phyloP scores from a whole-genome alignment of 2,329 filamentous ascomycete species.

The Hortaea werneckii region DNA sequence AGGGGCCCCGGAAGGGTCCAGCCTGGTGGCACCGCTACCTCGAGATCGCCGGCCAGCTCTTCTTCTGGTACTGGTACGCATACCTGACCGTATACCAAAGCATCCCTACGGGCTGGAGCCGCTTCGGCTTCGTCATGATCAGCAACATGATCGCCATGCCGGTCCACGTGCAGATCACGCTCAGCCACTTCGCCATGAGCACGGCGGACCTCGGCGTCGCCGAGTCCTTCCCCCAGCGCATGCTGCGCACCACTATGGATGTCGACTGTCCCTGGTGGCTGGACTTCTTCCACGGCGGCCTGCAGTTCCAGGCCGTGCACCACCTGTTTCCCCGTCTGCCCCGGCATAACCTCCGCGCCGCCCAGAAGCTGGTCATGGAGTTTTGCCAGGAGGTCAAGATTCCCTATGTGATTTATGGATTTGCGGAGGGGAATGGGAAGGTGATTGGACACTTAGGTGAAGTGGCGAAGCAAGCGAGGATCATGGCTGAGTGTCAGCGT shows the following conservation, averaged over 20 bases:
- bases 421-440: conserved; percentile 52
- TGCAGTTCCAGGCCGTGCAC: conserved; percentile 65
- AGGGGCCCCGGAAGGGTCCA: conserved; percentile 47
- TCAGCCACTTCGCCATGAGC: conserved; percentile 64
- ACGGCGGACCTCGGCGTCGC: conserved; percentile 52
- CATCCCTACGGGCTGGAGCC: conserved; percentile 48
- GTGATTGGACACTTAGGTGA: conserved; percentile 47
- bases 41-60: conserved; percentile 52
- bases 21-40: conserved; percentile 60
- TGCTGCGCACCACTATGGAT: conserved; percentile 64
- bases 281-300: conserved; percentile 61
- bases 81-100: conserved; percentile 53
- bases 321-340: conserved; percentile 60
- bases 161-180: conserved; percentile 61
- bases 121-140: conserved; percentile 53
- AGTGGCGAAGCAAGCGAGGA: conserved; percentile 50
- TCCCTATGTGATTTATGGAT: conserved; percentile 51
- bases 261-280: conserved; percentile 63
- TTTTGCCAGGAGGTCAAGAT: conserved; percentile 57
- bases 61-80: conserved; percentile 60
- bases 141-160: conserved; percentile 58
- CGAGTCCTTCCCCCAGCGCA: conserved; percentile 60
- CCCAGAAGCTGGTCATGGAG: conserved; percentile 50
- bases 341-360: conserved; percentile 54
- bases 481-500: conserved; percentile 47